Conservation (phyloP, 352 stramenopile genomes). For the Globisporangium camurandrum region DNA sequence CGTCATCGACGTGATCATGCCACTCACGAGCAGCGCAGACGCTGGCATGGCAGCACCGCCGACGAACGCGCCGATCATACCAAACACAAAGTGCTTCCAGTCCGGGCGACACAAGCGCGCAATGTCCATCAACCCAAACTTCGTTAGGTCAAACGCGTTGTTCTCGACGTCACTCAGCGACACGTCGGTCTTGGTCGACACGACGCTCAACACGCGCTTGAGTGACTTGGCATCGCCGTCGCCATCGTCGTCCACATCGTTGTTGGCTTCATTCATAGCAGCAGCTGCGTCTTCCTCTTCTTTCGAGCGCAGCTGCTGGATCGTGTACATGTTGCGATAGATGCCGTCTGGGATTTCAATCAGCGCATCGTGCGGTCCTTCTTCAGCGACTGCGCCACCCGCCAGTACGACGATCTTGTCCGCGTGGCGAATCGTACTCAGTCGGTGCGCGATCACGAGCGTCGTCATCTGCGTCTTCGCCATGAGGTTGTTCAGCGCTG, state of each 20-base stretch:
- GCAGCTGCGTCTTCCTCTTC: conserved; percentile 11
- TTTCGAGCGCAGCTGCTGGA: conserved; percentile 21
- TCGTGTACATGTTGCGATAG: conserved; percentile 80
- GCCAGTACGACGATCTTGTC: conserved; percentile 58
- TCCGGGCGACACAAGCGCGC: conserved; percentile 35
- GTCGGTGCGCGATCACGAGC: conserved; percentile 88
- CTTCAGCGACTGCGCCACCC: conserved; percentile 32
- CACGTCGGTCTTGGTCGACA: too few species aligned
- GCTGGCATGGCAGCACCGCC: conserved; percentile 31
- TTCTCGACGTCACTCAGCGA: too few species aligned
- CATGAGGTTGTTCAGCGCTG: conserved; percentile 76
- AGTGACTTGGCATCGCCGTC: too few species aligned
- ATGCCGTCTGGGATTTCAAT: conserved; percentile 46
- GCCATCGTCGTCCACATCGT: too few species aligned
- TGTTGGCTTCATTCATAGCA: too few species aligned
- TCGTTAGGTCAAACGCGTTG: too few species aligned
- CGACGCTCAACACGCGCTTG: too few species aligned
- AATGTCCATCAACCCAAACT: conserved; percentile 39
- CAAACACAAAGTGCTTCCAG: conserved; percentile 37
- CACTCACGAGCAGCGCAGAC: conserved; percentile 44
- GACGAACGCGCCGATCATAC: conserved; percentile 26
- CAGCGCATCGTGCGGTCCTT: conserved; percentile 36
- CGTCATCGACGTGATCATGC: conserved; percentile 50
- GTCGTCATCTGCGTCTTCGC: conserved; percentile 54
- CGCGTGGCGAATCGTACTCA: conserved; percentile 53